phyloP scores from a whole-genome alignment of 2,329 filamentous ascomycete species.

The Fusarium fracticaudum region DNA sequence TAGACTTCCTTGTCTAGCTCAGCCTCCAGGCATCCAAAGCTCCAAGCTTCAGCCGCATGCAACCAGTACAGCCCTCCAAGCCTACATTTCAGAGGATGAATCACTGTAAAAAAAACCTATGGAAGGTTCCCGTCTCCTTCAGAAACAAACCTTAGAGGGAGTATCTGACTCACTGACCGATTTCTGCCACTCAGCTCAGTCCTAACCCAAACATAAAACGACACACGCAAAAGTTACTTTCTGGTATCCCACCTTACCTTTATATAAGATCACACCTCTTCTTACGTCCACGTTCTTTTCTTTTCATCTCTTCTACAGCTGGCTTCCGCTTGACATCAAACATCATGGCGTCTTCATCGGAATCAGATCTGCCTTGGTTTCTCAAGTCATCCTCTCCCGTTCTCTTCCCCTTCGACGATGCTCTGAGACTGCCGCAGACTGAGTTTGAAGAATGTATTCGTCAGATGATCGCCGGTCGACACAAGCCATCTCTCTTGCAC shows the following conservation, averaged over 20 bases:
- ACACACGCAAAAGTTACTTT: not conserved
- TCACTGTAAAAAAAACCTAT: not conserved
- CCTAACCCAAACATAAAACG: not conserved
- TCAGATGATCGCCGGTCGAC: slow-evolving; percentile 36
- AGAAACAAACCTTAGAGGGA: not conserved
- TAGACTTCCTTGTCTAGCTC: slow-evolving; percentile 3
- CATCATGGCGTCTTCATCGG: slow-evolving; percentile 35
- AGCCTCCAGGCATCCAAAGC: slow-evolving; percentile 27
- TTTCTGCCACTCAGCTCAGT: not conserved
- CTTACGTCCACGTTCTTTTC: not conserved
- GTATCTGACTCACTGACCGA: slow-evolving; percentile 32
- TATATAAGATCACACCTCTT: slow-evolving; percentile 9
- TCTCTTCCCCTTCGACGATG: slow-evolving; percentile 50
- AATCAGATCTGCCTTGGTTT: slow-evolving; percentile 49
- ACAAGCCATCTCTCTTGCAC: not conserved
- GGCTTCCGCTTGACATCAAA: not conserved
- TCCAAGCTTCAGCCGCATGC: slow-evolving; percentile 27
- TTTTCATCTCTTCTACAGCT: not conserved
- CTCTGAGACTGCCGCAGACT: slow-evolving; percentile 44
- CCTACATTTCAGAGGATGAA: not conserved
- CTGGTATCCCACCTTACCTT: not conserved
- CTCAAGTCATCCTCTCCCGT: slow-evolving; percentile 52
- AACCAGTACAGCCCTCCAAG: not conserved
- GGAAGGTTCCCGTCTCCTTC: not conserved
- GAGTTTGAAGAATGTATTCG: slow-evolving; percentile 49